Evolutionary conservation across 2,329 filamentous ascomycete species (phyloP).

Genomic region (Verticillium klebahnii): DNA sequence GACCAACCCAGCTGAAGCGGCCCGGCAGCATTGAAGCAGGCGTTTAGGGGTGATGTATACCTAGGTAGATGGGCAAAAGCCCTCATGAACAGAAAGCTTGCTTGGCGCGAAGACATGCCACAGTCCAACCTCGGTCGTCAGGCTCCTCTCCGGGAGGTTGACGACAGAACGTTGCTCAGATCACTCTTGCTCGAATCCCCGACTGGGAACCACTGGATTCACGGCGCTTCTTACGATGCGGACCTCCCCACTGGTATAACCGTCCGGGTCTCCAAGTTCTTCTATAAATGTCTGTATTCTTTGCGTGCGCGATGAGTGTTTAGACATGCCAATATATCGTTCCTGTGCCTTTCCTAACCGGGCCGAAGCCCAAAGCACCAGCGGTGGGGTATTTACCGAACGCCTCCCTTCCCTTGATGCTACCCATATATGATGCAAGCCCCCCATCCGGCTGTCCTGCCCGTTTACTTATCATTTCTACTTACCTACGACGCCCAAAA

Average conservation of each 20-base stretch:
- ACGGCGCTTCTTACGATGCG: too few species aligned
- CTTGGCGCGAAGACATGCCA: neutral
- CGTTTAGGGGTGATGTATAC: constrained; percentile 7
- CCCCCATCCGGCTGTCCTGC: too few species aligned
- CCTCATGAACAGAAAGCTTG: neutral
- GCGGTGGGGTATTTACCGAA: neutral
- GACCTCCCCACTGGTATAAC: too few species aligned
- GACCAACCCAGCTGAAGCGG: neutral
- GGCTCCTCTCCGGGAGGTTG: neutral
- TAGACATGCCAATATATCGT: neutral
- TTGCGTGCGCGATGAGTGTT: neutral
- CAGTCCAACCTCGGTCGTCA: neutral
- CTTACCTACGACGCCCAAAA: too few species aligned
- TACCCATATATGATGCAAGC: too few species aligned
- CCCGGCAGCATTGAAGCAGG: constrained; percentile 11
- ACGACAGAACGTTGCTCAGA: too few species aligned
- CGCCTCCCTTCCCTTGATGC: neutral
- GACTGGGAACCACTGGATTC: too few species aligned
- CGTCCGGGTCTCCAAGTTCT: too few species aligned
- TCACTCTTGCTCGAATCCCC: too few species aligned
- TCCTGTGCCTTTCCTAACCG: neutral
- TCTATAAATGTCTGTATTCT: neutral
- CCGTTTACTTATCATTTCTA: neutral
- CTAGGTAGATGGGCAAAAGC: neutral
- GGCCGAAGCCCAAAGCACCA: neutral